Base-by-base conservation (phyloP, 225 moss, liverwort and hornwort species). In the Takakia lepidozioides region DNA sequence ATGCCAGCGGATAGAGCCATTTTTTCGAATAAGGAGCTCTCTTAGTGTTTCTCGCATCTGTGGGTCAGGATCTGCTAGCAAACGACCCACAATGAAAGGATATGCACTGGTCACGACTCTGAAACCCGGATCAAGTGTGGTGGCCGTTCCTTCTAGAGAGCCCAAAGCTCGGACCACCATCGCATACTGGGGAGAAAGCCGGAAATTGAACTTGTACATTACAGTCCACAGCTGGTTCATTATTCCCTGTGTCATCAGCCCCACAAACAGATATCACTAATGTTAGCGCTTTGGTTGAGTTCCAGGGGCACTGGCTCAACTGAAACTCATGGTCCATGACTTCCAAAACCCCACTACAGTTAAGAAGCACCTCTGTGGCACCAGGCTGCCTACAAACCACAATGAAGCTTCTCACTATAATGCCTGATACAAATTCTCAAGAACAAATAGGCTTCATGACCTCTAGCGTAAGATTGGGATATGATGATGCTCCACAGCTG, bases 91-190 rank as follows among this genome's bases (percentile, higher is more conserved):
- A 53, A 92, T 77, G 54, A 92, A 92, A 38, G 92, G 92, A 45
- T 92, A 92, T 22, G 82, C 87, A 65, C 87, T 87, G 2, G 87
- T 81, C 57, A 84, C 84, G 35, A 92, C 87, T 63, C 77, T 83
- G 52, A 92, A 87, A 20, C 73, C 84, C 44, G 82, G 82, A 57
- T 92, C 87, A 22, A 92, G 58, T 24, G 66, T 70, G 36, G 87
- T 92, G 21, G 92, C 87, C 11, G 87, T 87, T 55, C 92, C 92
- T 68, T 92, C 84, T 18, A 92, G 46, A 54, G 92, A 87, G 24
- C 87, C 84, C 66, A 87, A 66, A n/a, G 92, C 92, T 63, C 87
- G 81, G 27, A 92, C 76, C 22, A 92, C 87, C 92, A 92, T 78
- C 16, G 84, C 81, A 40, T 92, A 92, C 56, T 87, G 82, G 21